Evolutionary conservation across 2,329 filamentous ascomycete genomes (phyloP), one percentile per base, ranked within the genome.

Genomic region (Orbilia quercus): DNA sequence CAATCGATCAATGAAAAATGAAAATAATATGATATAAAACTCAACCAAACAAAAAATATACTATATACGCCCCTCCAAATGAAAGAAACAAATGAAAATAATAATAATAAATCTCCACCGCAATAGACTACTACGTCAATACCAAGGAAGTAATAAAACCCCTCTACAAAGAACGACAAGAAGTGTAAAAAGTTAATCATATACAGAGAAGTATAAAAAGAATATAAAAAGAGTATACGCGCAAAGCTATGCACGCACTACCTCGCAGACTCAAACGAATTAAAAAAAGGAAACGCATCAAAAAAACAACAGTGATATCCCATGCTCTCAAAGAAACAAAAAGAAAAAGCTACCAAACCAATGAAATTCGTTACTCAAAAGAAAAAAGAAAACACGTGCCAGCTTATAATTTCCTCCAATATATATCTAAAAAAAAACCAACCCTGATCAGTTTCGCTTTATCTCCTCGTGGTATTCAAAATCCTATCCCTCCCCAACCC

Each of bases 381-480:
- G 7, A 45, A 59, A 58, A 58, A 45, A 44, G 31, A 67, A 36
- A 53, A 59, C 38, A 34, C 60, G 20, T 23, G 20, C n/a, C n/a
- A n/a, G n/a, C n/a, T 50, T 51, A 25, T 57, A 23, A 11, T 54
- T 16, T 40, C 36, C 23, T 20, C 34, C 23, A 36, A 31, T 28
- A 28, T 28, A 47, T 34, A 25, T 16, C 54, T 45, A 48, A 59
- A 25, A 36, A 25, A 1, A 16, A 48, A 45, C 16, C 16, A 25
- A 25, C 6, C n/a, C n/a, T n/a, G n/a, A n/a, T n/a, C n/a, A n/a
- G n/a, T n/a, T n/a, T n/a, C n/a, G n/a, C n/a, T 66, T 38, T 53
- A 71, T 44, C 66, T 55, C 34, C 66, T 40, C 7, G 66, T 71
- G 31, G 66, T 71, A 58, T 71, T 71, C 51, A 71, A 40, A 18